Conservation (phyloP, 2,329 filamentous ascomycete species). For the Fusarium abutilonis region DNA sequence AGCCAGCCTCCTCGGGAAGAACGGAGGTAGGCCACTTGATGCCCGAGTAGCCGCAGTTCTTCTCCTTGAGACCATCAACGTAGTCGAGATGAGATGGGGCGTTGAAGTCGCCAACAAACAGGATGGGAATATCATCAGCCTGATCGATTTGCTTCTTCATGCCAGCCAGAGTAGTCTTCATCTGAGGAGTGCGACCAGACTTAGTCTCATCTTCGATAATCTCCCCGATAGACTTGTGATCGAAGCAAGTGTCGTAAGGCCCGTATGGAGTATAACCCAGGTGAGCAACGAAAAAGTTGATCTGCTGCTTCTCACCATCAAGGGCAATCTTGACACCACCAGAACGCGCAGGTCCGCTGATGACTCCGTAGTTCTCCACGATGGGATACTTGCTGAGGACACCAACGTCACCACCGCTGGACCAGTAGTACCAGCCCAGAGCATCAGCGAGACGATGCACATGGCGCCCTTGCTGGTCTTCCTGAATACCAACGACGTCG, state of each 20-base stretch:
- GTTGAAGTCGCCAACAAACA: conserved; percentile 56
- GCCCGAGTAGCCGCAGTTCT: conserved; percentile 51
- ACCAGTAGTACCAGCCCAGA: conserved; percentile 53
- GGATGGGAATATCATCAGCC: conserved; percentile 48
- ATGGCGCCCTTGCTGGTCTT: conserved; percentile 46
- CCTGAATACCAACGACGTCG: conserved; percentile 54
- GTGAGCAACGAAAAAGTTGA: conserved; percentile 53
- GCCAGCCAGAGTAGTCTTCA: conserved; percentile 48
- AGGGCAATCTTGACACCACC: conserved; percentile 50
- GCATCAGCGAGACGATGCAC: conserved; percentile 50
- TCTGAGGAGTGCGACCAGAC: conserved; percentile 53
- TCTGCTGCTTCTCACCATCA: conserved; percentile 46
- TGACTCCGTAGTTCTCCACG: conserved; percentile 44
- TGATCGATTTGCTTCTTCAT: conserved; percentile 49
- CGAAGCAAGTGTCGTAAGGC: conserved; percentile 56
- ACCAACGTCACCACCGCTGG: conserved; percentile 47
- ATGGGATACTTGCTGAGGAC: conserved; percentile 55
- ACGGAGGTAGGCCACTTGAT: conserved; percentile 54
- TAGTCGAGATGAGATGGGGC: conserved; percentile 57
- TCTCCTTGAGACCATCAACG: conserved; percentile 46
- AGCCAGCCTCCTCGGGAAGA: conserved; percentile 48
- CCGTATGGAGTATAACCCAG: conserved; percentile 54
- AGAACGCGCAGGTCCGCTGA: conserved; percentile 31
- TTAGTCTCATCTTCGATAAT: conserved; percentile 50
- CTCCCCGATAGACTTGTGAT: conserved; percentile 47